Evolutionary conservation across 306 rosid species (phyloP).

Genomic region (Dicorynia guianensis): DNA sequence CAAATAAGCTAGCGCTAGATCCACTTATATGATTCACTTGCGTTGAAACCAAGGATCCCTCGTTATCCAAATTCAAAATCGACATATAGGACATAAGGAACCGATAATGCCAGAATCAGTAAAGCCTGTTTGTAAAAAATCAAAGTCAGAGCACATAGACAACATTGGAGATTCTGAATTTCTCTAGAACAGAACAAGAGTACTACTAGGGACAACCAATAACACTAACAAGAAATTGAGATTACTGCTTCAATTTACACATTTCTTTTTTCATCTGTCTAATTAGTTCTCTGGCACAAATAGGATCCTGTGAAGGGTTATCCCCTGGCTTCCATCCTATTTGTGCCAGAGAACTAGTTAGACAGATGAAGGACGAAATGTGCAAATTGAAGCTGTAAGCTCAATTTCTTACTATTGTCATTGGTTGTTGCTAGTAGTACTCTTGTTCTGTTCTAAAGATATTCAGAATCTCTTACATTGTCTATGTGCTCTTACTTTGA

Average conservation of each 20-base stretch:
- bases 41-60: conserved; percentile 39
- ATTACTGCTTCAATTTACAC: conserved; percentile 62
- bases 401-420: too few species aligned
- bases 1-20: not conserved
- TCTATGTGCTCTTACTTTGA: too few species aligned
- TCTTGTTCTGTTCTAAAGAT: too few species aligned
- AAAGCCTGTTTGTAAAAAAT: conserved; percentile 24
- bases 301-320: conserved; percentile 64
- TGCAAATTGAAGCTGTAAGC: too few species aligned
- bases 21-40: conserved; percentile 58
- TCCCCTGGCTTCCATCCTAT: conserved; percentile 92
- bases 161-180: not conserved
- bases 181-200: not conserved
- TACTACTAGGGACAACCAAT: too few species aligned
- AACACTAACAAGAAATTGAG: not conserved
- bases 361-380: too few species aligned
- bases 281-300: conserved; percentile 56
- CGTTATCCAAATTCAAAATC: conserved; percentile 46
- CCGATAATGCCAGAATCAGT: too few species aligned
- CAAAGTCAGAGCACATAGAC: not conserved
- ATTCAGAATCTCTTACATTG: too few species aligned
- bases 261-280: conserved; percentile 66
- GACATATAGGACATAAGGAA: conserved; percentile 49
- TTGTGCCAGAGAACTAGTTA: too few species aligned
- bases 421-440: too few species aligned